phyloP scores from a whole-genome alignment of 805 yeast species.

The Candida ponderosae region DNA sequence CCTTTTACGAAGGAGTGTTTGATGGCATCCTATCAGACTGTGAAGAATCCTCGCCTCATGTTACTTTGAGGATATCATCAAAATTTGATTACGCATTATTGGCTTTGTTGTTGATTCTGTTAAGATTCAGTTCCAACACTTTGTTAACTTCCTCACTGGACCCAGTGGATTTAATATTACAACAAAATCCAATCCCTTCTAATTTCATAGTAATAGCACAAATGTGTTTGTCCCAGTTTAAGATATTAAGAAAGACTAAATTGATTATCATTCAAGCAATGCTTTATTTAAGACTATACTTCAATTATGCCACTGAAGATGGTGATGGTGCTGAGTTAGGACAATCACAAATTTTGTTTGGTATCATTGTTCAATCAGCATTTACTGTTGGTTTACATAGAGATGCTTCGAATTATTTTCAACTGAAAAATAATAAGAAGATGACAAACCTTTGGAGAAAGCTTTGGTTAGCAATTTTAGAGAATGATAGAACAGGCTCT shows the following conservation, averaged over 20 bases:
- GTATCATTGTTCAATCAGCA: conserved; percentile 35
- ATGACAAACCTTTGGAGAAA: conserved; percentile 16
- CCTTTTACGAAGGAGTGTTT: conserved; percentile 23
- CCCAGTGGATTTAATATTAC: conserved; percentile 7
- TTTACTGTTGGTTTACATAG: conserved; percentile 37
- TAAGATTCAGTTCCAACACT: conserved; percentile 35
- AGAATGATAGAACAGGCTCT: conserved; percentile 13
- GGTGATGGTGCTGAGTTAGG: conserved; percentile 39
- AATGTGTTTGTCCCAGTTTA: conserved; percentile 32
- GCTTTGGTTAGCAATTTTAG: conserved; percentile 17
- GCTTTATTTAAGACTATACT: conserved; percentile 32
- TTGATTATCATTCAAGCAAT: conserved; percentile 36
- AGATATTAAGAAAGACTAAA: conserved; percentile 28
- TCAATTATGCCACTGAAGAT: conserved; percentile 37
- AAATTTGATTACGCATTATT: conserved; percentile 32
- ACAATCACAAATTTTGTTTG: conserved; percentile 30
- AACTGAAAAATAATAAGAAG: conserved; percentile 8
- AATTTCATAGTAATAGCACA: conserved; percentile 30
- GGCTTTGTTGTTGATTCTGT: conserved; percentile 31
- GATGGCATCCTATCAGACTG: conserved; percentile 27
- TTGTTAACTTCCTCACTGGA: conserved; percentile 23
- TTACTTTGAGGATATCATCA: conserved; percentile 25
- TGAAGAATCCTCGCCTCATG: conserved; percentile 12
- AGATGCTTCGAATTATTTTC: conserved; percentile 30
- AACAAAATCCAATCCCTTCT: conserved; percentile 30